Evolutionary conservation across 2,329 filamentous ascomycete genomes (phyloP), one percentile per base, ranked within the genome.

Genomic region (Lachnellula suecica): DNA sequence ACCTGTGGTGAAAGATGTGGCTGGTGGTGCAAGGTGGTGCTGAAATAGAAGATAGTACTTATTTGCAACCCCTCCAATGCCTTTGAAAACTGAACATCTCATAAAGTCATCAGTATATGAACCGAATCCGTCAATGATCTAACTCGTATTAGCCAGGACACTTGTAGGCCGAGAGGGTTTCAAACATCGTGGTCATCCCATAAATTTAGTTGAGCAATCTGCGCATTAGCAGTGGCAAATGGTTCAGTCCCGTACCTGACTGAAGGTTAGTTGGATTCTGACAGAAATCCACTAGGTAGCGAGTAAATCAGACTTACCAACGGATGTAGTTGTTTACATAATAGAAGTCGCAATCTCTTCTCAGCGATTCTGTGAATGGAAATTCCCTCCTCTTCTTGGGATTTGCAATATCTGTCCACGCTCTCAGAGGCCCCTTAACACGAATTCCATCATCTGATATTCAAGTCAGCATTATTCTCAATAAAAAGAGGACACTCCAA

Each of bases 41-140:
- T 99, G 94, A 72, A 99, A 99, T 9, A 99, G 81, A 81, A 97
- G 83, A 69, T 99, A 99, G 72, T 97, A 97, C 71, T 99, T 99
- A 77, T 94, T 95, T 1, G 94, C 94, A 49, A 92, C 85, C 27
- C 89, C 91, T 4, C 94, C 94, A 51, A 99, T 83, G 19, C 94
- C 94, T 41, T 88, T 87, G 71, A 99, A 97, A 5, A 99, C 91
- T 43, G 90, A 81, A 47, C 91, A 94, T 63, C 82, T 83, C 91
- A 97, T 97, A 67, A 97, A 97, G 34, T 91, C 84, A 64, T 97
- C 85, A 23, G 91, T 85, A 70, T 99, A 99, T 0, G 91, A 96
- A 4, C 94, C 94, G 67, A 90, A 99, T 0, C 94, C 94, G 70
- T 92, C 88, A 60, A 93, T 94, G 60, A 92, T 91, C 63, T 51